Evolutionary conservation across 345 rosid genomes (phyloP).

Genomic region (Corchorus capsularis): DNA sequence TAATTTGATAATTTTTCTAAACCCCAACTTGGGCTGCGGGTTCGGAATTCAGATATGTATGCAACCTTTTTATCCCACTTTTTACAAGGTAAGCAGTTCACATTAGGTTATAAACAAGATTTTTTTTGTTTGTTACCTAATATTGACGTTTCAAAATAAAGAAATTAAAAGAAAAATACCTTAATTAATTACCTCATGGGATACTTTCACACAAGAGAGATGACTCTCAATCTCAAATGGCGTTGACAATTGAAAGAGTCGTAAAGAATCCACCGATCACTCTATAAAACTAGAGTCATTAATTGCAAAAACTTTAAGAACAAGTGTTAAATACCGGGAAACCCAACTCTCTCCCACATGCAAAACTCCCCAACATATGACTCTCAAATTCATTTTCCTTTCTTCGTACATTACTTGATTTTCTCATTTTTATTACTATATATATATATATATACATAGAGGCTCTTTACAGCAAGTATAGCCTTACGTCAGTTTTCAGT

Average conservation of each 20-base stretch:
- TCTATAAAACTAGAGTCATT: background rate
- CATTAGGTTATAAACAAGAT: background rate
- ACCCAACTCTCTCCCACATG: constrained; percentile 11
- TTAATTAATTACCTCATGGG: background rate
- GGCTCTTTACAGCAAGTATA: background rate
- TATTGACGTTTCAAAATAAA: background rate
- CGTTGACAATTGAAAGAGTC: background rate
- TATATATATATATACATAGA: background rate
- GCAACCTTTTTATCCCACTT: background rate
- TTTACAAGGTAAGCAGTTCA: background rate
- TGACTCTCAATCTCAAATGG: background rate
- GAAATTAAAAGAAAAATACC: no score
- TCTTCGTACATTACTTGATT: background rate
- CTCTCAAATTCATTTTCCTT: background rate
- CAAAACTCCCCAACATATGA: background rate
- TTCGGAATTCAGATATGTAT: no score
- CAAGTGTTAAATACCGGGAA: background rate
- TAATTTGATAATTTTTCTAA: no score
- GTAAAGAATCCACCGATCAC: background rate
- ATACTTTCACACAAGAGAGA: background rate
- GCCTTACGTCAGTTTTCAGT: background rate
- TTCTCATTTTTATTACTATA: no score
- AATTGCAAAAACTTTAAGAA: background rate
- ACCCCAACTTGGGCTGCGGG: no score
- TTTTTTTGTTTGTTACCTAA: background rate